phyloP scores from a whole-genome alignment of 2,329 filamentous ascomycete genomes.

The Fusarium sp. region DNA sequence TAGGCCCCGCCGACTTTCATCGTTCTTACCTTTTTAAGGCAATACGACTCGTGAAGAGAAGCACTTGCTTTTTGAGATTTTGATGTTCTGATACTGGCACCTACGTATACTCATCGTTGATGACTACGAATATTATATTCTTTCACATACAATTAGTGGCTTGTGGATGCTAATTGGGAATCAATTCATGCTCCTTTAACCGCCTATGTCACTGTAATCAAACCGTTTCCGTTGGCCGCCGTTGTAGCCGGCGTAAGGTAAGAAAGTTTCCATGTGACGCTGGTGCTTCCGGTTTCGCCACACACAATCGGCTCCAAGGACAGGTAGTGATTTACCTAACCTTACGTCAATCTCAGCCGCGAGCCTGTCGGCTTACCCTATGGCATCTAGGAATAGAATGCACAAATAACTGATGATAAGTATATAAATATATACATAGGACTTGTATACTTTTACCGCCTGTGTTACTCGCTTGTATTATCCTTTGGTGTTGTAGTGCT shows the following conservation, averaged over 20 bases:
- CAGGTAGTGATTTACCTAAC: background rate
- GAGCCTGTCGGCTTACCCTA: background rate
- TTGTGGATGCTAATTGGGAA: background rate
- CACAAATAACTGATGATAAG: background rate
- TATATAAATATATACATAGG: background rate
- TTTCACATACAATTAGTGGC: background rate
- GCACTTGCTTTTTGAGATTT: background rate
- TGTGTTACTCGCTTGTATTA: background rate
- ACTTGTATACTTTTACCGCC: no score
- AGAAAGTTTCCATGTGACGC: slow-evolving; percentile 28
- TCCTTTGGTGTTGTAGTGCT: background rate
- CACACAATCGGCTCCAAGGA: background rate
- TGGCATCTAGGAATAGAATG: background rate
- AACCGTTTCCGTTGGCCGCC: slow-evolving; percentile 4
- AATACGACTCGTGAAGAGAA: background rate
- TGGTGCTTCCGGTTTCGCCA: slow-evolving; percentile 28
- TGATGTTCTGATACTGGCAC: background rate
- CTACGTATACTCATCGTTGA: background rate
- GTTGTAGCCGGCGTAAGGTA: background rate
- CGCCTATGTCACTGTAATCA: background rate
- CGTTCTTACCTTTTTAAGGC: slow-evolving; percentile 19
- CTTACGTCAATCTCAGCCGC: slow-evolving; percentile 1
- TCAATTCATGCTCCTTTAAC: background rate
- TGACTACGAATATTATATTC: background rate
- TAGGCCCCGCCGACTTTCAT: slow-evolving; percentile 11